Percentiles rank a stretch among this genome's conserved stretches.
Conservation (phyloP, 768 basidiomycete species). For the Porphyrellus cyaneotinctus region DNA sequence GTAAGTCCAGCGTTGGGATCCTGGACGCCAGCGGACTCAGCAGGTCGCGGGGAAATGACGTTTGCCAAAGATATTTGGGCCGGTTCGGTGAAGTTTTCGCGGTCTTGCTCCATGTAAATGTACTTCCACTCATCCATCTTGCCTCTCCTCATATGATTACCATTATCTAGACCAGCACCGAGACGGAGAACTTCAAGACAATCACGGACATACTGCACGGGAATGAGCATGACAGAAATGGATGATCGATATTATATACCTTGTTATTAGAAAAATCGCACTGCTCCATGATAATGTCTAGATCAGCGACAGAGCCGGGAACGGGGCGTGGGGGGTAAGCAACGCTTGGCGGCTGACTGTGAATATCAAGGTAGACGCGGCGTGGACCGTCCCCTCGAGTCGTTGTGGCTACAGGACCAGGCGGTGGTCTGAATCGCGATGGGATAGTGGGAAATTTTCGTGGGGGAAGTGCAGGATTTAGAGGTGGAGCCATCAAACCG, state of each 20-base stretch:
- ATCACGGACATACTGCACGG: conserved; percentile 85
- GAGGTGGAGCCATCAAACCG: conserved; percentile 48
- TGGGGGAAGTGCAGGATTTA: conserved; percentile 75
- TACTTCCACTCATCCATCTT: conserved; percentile 84
- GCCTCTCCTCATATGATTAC: conserved; percentile 67
- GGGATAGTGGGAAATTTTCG: conserved; percentile 43
- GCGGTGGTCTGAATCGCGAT: conserved; percentile 44
- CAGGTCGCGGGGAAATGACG: conserved; percentile 29
- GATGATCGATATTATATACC: conserved; percentile 34
- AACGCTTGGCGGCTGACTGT: conserved; percentile 53
- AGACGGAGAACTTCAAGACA: conserved; percentile 93
- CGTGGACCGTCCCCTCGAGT: conserved; percentile 74
- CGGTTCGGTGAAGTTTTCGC: conserved; percentile 37
- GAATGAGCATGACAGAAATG: conserved; percentile 9
- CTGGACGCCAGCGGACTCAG: conserved; percentile 27
- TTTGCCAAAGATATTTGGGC: conserved; percentile 31
- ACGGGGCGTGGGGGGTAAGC: conserved; percentile 87
- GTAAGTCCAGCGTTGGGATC: conserved; percentile 54
- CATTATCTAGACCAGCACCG: conserved; percentile 84
- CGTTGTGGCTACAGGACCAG: conserved; percentile 46
- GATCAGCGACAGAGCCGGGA: conserved; percentile 79
- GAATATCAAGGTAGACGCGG: conserved; percentile 73
- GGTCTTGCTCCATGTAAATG: conserved; percentile 68
- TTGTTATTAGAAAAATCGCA: conserved; percentile 86
- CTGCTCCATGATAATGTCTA: conserved; percentile 87